A percentile compares a stretch with the other conserved stretches of the same genome.
Evolutionary conservation across 2,329 filamentous ascomycete species (phyloP).

Genomic region (Phoma sp.): DNA sequence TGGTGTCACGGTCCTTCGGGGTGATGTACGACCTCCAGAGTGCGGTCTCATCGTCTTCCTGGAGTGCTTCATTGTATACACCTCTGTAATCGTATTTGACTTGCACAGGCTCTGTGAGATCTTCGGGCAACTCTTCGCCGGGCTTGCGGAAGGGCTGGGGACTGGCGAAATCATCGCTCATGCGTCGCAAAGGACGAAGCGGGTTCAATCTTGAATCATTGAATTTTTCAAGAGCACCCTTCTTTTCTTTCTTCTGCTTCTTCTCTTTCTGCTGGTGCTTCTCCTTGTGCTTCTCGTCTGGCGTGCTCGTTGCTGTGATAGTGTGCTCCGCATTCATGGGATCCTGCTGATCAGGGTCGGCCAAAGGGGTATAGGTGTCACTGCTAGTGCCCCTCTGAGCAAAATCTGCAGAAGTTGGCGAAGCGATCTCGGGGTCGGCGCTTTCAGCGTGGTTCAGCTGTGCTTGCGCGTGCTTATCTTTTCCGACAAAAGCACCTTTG

Average conservation of each 20-base stretch:
- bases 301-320: slow-evolving; percentile 30
- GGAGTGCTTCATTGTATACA: slow-evolving; percentile 38
- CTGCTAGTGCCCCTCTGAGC: slow-evolving; percentile 34
- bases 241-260: slow-evolving; percentile 24
- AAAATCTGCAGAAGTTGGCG: slow-evolving; percentile 38
- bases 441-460: slow-evolving; percentile 23
- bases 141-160: slow-evolving; percentile 51
- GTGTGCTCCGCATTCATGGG: slow-evolving; percentile 28
- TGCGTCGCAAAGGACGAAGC: slow-evolving; percentile 31
- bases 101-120: slow-evolving; percentile 31
- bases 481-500: slow-evolving; percentile 38
- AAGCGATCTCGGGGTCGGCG: slow-evolving; percentile 29
- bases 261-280: slow-evolving; percentile 17
- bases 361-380: slow-evolving; percentile 41
- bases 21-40: slow-evolving; percentile 84
- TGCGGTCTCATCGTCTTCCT: slow-evolving; percentile 50
- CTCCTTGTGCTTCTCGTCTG: slow-evolving; percentile 24
- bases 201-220: slow-evolving; percentile 31
- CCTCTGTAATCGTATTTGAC: slow-evolving; percentile 40
- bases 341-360: slow-evolving; percentile 32
- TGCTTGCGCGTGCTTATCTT: slow-evolving; percentile 20
- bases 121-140: slow-evolving; percentile 47
- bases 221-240: slow-evolving; percentile 27
- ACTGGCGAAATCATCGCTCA: slow-evolving; percentile 49
- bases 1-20: slow-evolving; percentile 82